Base-by-base conservation (phyloP, 371 early-diverging fungal species). In the Mortierella sp. region DNA sequence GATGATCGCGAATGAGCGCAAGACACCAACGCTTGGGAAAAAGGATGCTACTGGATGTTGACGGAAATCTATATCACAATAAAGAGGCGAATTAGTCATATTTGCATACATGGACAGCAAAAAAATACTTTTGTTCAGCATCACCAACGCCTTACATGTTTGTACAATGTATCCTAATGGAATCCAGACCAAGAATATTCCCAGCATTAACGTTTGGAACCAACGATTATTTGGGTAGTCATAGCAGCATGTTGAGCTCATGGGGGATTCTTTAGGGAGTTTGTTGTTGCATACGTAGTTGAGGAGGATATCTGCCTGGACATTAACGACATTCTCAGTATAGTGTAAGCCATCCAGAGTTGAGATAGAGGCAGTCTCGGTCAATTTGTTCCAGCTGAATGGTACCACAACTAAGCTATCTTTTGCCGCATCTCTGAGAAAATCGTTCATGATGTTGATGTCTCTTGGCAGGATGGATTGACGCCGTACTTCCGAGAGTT, bases 301-400 rank as follows among this genome's bases (percentile, higher is more conserved):
- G 23, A 92, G 84, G 15, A 90, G 82, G 53, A 93, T 53, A 51
- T 88, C 86, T n/a, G 88, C 82, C 60, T 91, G 88, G 26, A 78
- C 81, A 2, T 64, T 64, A 57, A 88, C 85, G 43, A 92, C 75
- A 19, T 68, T 64, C 5, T 64, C 49, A 13, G 76, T 79, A 75
- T 87, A 92, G 68, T 91, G 91, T 12, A 93, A 83, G 0, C 93
- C 93, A 69, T 93, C 93, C 1, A 61, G 62, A 6, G 93, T 90
- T 54, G 82, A 72, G 13, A 70, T 83, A 7, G 76, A 61, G 8
- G 85, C 76, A 15, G 69, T 70, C 49, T 61, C 49, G 1, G 82
- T 70, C 71, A 91, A 86, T 54, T 71, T 51, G 67, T 84, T 83
- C 92, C 91, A 90, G 40, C 83, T 84, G 64, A 83, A 83, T 3